Conservation (phyloP, 495 filamentous ascomycete species). For the Talaromyces ruber region DNA sequence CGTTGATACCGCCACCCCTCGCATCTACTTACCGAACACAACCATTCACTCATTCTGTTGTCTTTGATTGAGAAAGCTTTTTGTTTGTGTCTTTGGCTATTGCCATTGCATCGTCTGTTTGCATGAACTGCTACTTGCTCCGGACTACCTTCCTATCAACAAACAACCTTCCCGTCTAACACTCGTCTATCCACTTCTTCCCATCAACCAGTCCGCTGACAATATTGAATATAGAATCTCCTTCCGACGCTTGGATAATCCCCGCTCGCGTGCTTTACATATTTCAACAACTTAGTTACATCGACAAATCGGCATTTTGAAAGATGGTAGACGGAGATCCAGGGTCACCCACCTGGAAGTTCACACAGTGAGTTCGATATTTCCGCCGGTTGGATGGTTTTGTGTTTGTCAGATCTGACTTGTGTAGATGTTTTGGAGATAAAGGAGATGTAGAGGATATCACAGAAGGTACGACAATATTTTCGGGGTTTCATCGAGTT, state of each 20-base stretch:
- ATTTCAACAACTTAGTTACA: constrained; percentile 3
- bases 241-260: neutral
- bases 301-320: constrained; percentile 26
- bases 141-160: neutral
- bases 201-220: neutral
- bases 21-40: neutral
- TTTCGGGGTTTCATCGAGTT: constrained; percentile 3
- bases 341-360: constrained; percentile 96
- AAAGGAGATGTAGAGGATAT: constrained; percentile 99
- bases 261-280: neutral
- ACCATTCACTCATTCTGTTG: neutral
- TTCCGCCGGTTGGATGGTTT: neutral
- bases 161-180: neutral
- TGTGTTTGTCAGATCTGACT: neutral
- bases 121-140: neutral
- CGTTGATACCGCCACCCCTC: neutral
- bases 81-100: neutral
- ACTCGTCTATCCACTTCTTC: neutral
- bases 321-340: constrained; percentile 97
- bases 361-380: constrained; percentile 99
- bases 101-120: neutral
- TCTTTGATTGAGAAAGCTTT: neutral
- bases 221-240: neutral
- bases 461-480: constrained; percentile 72
- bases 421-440: constrained; percentile 91